These are phyloP conservation scores for Solidago caesia DNA, from an alignment of 129 eudicot genomes.

Conservation along the genomic window DNA sequence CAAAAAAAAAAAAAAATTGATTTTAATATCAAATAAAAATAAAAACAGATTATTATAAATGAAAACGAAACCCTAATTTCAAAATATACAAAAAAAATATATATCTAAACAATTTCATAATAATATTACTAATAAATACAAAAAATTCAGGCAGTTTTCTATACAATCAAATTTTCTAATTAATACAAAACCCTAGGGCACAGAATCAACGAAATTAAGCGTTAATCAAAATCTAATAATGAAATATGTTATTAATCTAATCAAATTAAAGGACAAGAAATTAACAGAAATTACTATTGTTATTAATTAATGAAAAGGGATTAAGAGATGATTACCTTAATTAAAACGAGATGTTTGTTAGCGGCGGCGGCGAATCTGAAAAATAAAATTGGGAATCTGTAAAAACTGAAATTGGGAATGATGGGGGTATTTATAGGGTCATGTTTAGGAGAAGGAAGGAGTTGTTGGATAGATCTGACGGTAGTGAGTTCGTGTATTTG, in stretches of 20 bases:
- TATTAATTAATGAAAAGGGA: too few species aligned
- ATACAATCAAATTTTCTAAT: too few species aligned
- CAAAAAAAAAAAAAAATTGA: too few species aligned
- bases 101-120: background rate
- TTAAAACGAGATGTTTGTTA: background rate
- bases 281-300: too few species aligned
- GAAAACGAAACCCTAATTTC: background rate
- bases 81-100: background rate
- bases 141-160: background rate
- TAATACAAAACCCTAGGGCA: too few species aligned
- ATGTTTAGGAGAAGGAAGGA: background rate
- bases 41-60: too few species aligned
- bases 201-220: too few species aligned
- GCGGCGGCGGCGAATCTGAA: background rate
- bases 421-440: conserved; percentile 19
- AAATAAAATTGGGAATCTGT: background rate
- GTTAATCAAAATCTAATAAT: too few species aligned
- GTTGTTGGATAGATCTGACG: conserved; percentile 19
- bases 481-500: background rate
- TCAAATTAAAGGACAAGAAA: too few species aligned
- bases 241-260: too few species aligned
- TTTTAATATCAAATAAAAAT: too few species aligned
- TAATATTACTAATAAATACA: background rate
- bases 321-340: background rate
- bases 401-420: background rate